Evolutionary conservation across 176 grass and related monocot genomes (phyloP).

Genomic region (Rhynchospora pubera): DNA sequence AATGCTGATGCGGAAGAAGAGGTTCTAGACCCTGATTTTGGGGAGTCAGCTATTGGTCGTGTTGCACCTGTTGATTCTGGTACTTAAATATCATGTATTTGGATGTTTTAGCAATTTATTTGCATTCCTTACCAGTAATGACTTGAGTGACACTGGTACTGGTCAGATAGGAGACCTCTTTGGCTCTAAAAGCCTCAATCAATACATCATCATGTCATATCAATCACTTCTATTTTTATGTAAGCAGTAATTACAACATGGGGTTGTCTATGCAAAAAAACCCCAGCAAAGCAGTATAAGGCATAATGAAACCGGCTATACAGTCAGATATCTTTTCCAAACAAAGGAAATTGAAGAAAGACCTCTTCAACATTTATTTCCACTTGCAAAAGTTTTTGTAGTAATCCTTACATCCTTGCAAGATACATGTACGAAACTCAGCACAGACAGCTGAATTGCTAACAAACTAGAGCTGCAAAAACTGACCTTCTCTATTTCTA

Average conservation of each 20-base stretch:
- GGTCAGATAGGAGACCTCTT: not conserved
- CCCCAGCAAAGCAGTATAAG: not conserved
- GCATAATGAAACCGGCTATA: not conserved
- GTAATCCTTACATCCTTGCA: not conserved
- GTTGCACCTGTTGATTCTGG: constrained; percentile 51
- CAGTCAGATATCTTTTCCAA: not conserved
- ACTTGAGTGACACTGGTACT: not conserved
- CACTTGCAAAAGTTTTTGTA: not conserved
- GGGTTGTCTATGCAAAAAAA: not conserved
- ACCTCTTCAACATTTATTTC: not conserved
- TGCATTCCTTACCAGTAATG: not conserved
- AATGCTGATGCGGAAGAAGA: constrained; percentile 25
- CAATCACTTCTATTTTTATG: not conserved
- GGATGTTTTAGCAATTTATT: not conserved
- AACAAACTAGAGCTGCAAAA: not conserved
- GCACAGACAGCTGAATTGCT: not conserved
- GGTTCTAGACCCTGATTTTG: constrained; percentile 44
- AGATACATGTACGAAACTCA: not conserved
- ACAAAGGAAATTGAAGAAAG: not conserved
- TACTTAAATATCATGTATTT: not conserved
- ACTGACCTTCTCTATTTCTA: not conserved
- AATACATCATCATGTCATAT: not conserved
- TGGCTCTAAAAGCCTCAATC: not conserved
- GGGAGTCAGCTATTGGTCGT: constrained; percentile 44
- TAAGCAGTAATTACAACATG: not conserved